phyloP scores from a whole-genome alignment of 345 rosid species.

The Camelina laxa region DNA sequence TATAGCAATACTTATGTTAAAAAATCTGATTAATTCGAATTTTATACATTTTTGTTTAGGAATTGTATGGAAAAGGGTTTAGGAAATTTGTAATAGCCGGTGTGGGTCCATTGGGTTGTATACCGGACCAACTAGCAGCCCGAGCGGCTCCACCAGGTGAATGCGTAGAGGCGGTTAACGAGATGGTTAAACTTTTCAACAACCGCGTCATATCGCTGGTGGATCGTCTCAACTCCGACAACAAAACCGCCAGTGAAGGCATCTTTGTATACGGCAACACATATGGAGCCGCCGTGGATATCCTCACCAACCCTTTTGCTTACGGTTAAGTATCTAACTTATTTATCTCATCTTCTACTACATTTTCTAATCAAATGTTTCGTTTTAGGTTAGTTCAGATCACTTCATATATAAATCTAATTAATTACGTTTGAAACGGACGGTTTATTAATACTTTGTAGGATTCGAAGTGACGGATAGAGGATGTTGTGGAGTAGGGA shows the following conservation, averaged over 20 bases:
- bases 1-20: not conserved
- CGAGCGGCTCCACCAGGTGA: conserved; percentile 48
- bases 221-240: conserved; percentile 51
- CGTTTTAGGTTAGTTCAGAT: not conserved
- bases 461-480: conserved; percentile 58
- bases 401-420: not conserved
- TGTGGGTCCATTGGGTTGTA: conserved; percentile 71
- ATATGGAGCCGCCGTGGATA: conserved; percentile 49
- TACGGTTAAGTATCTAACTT: conserved; percentile 30
- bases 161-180: conserved; percentile 52
- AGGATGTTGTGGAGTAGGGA: conserved; percentile 76
- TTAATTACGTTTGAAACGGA: not conserved
- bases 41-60: conserved; percentile 33
- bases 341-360: not conserved
- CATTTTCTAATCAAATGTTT: not conserved
- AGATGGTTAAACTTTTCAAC: conserved; percentile 56
- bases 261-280: conserved; percentile 63
- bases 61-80: conserved; percentile 58
- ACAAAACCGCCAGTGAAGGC: conserved; percentile 32
- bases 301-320: conserved; percentile 45
- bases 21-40: not conserved
- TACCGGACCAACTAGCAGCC: conserved; percentile 60
- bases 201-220: conserved; percentile 51
- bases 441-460: not conserved
- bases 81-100: conserved; percentile 68